Evolutionary conservation across 192 early-diverging fungal species (phyloP).

Genomic region (Coemansia sp.): DNA sequence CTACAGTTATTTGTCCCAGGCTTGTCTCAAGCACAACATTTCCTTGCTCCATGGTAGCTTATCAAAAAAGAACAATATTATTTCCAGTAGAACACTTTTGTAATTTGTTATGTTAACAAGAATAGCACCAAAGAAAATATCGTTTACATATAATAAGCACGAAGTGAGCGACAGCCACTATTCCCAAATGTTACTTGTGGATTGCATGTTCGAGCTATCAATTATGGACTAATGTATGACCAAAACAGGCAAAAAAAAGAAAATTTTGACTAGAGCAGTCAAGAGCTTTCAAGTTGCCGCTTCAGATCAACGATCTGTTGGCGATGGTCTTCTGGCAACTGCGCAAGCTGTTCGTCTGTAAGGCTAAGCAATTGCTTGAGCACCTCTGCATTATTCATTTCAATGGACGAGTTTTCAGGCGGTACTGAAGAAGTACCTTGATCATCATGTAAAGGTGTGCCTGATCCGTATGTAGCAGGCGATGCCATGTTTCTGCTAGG

Average conservation of each 20-base stretch:
- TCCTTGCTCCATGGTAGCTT: constrained; percentile 1
- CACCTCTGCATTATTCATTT: constrained; percentile 59
- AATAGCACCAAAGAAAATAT: background rate
- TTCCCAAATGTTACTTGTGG: background rate
- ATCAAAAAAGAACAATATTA: too few species aligned
- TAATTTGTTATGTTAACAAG: too few species aligned
- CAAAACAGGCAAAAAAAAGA: background rate
- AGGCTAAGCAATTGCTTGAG: constrained; percentile 79
- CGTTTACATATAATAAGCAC: background rate
- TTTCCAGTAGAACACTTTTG: too few species aligned
- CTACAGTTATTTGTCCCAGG: constrained; percentile 22
- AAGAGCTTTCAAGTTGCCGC: constrained; percentile 19
- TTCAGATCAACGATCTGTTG: constrained; percentile 68
- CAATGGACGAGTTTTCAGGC: constrained; percentile 42
- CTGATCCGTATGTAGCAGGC: background rate
- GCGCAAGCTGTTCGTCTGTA: constrained; percentile 77
- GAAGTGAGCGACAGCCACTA: background rate
- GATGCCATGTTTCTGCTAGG: background rate
- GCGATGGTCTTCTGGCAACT: constrained; percentile 75
- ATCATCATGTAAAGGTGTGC: background rate
- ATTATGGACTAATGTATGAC: background rate
- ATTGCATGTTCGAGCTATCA: background rate
- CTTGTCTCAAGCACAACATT: constrained; percentile 27
- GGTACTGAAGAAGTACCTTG: constrained; percentile 23
- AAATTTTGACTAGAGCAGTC: background rate